Evolutionary conservation across 2,329 filamentous ascomycete genomes (phyloP), one percentile per base, ranked within the genome.

Genomic region (Fusarium sterilihyphosum): DNA sequence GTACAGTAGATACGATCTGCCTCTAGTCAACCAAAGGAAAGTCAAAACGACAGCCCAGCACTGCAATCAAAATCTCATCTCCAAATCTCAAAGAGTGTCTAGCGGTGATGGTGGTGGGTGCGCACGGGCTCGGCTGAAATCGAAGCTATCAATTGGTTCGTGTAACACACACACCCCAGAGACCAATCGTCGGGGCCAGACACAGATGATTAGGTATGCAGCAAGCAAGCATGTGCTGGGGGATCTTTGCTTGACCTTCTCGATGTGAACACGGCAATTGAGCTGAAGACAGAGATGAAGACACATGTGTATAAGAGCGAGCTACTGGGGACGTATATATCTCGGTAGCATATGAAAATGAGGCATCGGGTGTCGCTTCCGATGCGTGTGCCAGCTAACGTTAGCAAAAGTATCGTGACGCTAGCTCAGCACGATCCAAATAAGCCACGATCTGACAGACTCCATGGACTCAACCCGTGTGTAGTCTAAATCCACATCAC

Each of bases 51-150:
- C 5, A n/a, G 4, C 40, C 20, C 20, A 49, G n/a, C n/a, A 31
- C n/a, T 47, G 43, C 37, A 49, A 24, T 41, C 33, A 40, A 18
- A 40, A 40, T 16, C 33, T 33, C 31, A 44, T n/a, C 38, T 37
- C 26, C n/a, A 56, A 56, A 31, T n/a, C 35, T 56, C 10, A 29
- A 3, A 22, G 24, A 18, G n/a, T 31, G 46, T 58, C 56, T 62
- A 65, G 61, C 61, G 69, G 67, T 71, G 67, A 50, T 71, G 67
- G 52, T 71, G 69, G 67, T 71, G 61, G 67, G 61, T 71, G 61
- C 44, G 69, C 67, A 71, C 69, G 57, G 65, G 20, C 61, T 26
- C 20, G 4, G 29, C 18, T 4, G 10, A 38, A 60, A 60, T 54
- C 35, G 37, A 60, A 31, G 38, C 44, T 41, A 60, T 46, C 37